Conservation (phyloP, 164 flowering plant species). For the Aristolochia californica region DNA sequence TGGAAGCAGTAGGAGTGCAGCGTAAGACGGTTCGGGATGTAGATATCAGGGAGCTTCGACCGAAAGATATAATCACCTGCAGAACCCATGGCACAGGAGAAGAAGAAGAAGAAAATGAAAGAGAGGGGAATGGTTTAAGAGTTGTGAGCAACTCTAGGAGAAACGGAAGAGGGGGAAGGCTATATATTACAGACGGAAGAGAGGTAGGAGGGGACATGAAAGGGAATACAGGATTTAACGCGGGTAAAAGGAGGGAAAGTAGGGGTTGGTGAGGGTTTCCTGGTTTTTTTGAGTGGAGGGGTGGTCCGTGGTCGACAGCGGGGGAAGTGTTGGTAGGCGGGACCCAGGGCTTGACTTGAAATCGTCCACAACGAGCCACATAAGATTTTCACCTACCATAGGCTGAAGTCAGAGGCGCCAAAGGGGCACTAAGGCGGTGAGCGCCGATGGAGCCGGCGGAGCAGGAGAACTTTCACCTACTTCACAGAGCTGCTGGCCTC, state of each 20-base stretch:
- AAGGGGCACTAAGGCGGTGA: too few relatives aligned
- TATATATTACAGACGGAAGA: too few relatives aligned
- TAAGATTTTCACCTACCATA: conserved; percentile 7
- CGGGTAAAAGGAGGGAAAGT: neutral
- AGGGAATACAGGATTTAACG: neutral
- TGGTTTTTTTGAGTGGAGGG: neutral
- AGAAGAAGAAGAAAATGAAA: neutral
- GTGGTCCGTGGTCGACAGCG: neutral
- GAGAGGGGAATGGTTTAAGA: neutral
- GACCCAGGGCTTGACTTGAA: neutral
- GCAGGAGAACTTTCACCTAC: too few relatives aligned
- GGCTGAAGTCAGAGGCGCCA: too few relatives aligned
- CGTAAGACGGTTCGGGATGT: conserved; percentile 71
- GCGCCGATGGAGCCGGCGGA: too few relatives aligned
- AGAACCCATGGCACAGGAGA: neutral
- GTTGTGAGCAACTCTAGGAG: neutral
- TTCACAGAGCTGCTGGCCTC: too few relatives aligned
- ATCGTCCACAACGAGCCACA: conserved; percentile 1
- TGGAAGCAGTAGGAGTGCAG: conserved; percentile 76
- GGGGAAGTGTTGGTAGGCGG: neutral
- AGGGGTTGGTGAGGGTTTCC: neutral
- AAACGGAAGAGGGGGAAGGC: neutral
- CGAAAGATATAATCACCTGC: conserved; percentile 46
- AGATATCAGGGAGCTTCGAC: conserved; percentile 80
- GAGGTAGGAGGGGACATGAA: neutral